Evolutionary conservation across 495 filamentous ascomycete species (phyloP).

Genomic region (Podospora sp.): DNA sequence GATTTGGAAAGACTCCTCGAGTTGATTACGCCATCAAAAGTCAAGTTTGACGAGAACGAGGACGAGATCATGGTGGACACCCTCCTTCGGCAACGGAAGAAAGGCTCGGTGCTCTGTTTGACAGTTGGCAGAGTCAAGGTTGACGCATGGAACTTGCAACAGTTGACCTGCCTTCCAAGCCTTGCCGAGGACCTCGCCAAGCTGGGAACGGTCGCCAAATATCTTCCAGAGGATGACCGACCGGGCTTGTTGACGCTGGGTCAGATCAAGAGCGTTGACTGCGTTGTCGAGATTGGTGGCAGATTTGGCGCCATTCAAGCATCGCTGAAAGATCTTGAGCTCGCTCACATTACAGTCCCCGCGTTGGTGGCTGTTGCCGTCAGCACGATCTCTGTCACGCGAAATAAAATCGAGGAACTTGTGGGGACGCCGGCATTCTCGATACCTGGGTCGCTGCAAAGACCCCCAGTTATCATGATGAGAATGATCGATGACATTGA

Average conservation of each 20-base stretch:
- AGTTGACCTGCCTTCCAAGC: constrained; percentile 63
- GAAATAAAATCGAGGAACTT: constrained; percentile 72
- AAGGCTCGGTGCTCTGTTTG: constrained; percentile 81
- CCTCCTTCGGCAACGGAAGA: constrained; percentile 82
- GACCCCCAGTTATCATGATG: constrained; percentile 57
- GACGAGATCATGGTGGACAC: constrained; percentile 96
- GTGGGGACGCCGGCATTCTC: constrained; percentile 43
- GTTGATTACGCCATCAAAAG: constrained; percentile 86
- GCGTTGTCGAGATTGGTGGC: constrained; percentile 60
- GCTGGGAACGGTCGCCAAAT: constrained; percentile 86
- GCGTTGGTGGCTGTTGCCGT: constrained; percentile 76
- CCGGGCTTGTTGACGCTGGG: constrained; percentile 82
- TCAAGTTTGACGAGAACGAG: constrained; percentile 81
- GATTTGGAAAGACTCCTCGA: constrained; percentile 83
- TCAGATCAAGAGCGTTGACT: constrained; percentile 63
- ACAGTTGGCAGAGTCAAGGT: constrained; percentile 64
- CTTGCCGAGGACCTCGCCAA: constrained; percentile 77
- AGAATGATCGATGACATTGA: constrained; percentile 94
- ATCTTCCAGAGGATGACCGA: constrained; percentile 92
- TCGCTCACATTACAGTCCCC: constrained; percentile 84
- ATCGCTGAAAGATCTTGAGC: constrained; percentile 61
- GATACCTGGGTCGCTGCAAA: constrained; percentile 34
- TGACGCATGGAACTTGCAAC: constrained; percentile 58
- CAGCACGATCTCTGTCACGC: constrained; percentile 55
- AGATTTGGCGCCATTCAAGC: constrained; percentile 66